Conservation (phyloP, 768 basidiomycete genomes). For the Kondoa malvinella region DNA sequence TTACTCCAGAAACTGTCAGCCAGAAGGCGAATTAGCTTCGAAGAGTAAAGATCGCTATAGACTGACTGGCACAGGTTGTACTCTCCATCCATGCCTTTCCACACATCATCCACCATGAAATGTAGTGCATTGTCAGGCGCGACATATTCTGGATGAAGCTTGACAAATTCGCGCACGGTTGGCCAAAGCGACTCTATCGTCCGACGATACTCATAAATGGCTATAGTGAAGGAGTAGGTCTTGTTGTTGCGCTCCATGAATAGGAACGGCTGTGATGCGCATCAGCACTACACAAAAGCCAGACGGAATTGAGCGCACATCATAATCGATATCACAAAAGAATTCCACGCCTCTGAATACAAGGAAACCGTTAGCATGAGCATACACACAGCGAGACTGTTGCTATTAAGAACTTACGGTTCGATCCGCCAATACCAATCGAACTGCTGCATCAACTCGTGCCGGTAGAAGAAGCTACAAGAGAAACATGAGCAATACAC, state of each 20-base stretch:
- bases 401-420: conserved; percentile 31
- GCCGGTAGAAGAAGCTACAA: conserved; percentile 57
- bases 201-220: conserved; percentile 54
- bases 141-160: conserved; percentile 46
- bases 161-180: conserved; percentile 47
- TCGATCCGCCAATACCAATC: conserved; percentile 86
- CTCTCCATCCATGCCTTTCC: conserved; percentile 34
- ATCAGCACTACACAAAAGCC: not conserved
- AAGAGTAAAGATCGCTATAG: not conserved
- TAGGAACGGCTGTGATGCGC: conserved; percentile 41
- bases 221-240: conserved; percentile 68
- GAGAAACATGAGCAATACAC: conserved; percentile 38
- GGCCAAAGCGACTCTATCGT: conserved; percentile 73
- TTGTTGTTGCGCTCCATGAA: conserved; percentile 68
- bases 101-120: conserved; percentile 60
- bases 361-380: not conserved
- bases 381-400: too few relatives aligned
- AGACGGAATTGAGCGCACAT: conserved; percentile 21
- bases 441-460: conserved; percentile 55
- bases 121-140: conserved; percentile 49
- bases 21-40: not conserved
- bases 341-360: conserved; percentile 29
- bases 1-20: not conserved
- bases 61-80: conserved; percentile 52
- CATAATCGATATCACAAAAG: conserved; percentile 56